These are phyloP conservation scores for Gnomoniopsis sp. DNA, from an alignment of 2,329 filamentous ascomycete species.

Conservation along the genomic window DNA sequence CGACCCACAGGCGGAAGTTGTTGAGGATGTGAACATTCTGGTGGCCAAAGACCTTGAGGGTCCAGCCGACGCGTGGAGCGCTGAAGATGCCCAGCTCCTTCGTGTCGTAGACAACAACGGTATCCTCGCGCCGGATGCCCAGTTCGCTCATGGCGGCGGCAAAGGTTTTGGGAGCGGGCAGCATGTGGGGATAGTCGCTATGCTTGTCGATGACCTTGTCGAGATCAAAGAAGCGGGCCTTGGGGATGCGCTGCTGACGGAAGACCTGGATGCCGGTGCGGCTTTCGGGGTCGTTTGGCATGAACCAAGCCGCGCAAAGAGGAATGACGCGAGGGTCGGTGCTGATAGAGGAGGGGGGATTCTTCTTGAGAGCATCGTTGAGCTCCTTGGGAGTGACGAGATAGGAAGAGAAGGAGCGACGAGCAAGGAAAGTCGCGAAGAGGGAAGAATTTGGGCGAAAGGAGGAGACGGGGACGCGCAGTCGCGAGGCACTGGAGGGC, in stretches of 20 bases:
- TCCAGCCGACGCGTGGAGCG: constrained; percentile 92
- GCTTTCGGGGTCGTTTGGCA: constrained; percentile 74
- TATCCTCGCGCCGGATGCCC: constrained; percentile 83
- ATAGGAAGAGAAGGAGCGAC: constrained; percentile 70
- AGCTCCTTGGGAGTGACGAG: constrained; percentile 84
- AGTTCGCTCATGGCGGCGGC: constrained; percentile 84
- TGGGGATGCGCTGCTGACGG: constrained; percentile 77
- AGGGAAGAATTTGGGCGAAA: constrained; percentile 17
- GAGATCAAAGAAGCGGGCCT: constrained; percentile 92
- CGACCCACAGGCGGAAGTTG: constrained; percentile 94
- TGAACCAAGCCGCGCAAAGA: constrained; percentile 91
- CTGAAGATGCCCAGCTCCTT: constrained; percentile 92
- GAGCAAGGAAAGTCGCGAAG: constrained; percentile 23
- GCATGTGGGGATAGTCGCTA: constrained; percentile 94
- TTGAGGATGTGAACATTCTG: constrained; percentile 84
- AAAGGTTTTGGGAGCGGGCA: constrained; percentile 77
- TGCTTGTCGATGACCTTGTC: constrained; percentile 85
- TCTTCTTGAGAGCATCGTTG: constrained; percentile 75
- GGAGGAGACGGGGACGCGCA: constrained; percentile 29
- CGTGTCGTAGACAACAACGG: constrained; percentile 89
- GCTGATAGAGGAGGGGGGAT: constrained; percentile 74
- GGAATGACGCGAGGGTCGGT: constrained; percentile 81
- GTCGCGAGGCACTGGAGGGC: constrained; percentile 33
- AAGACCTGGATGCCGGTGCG: constrained; percentile 80
- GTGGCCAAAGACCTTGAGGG: constrained; percentile 85